Evolutionary conservation across 352 stramenopile species (phyloP).

Genomic region (Phytophthora fragariaefolia): DNA sequence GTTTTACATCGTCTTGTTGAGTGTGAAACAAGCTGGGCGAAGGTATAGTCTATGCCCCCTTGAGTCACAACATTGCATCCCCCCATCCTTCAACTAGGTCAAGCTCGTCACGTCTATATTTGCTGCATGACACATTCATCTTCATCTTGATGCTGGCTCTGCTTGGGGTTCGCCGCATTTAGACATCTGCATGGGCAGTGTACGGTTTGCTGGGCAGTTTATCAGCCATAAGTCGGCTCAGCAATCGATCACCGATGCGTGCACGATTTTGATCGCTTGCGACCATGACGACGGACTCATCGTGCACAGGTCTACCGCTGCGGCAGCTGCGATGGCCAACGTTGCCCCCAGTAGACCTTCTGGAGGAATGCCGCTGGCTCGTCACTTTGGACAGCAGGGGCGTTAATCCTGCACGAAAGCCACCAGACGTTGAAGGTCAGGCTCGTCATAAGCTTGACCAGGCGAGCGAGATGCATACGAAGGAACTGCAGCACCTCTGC

Average conservation of each 20-base stretch:
- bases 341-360: slow-evolving; percentile 45
- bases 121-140: slow-evolving; percentile 21
- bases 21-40: slow-evolving; percentile 23
- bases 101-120: slow-evolving; percentile 32
- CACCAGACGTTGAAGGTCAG: slow-evolving; percentile 11
- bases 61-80: slow-evolving; percentile 15
- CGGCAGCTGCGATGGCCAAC: slow-evolving; percentile 45
- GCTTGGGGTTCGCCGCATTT: slow-evolving; percentile 29
- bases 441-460: slow-evolving; percentile 4
- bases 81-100: slow-evolving; percentile 30
- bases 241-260: slow-evolving; percentile 19
- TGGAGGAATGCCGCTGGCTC: slow-evolving; percentile 53
- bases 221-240: neutral
- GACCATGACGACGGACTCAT: slow-evolving; percentile 15
- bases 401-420: slow-evolving; percentile 15
- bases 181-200: slow-evolving; percentile 20
- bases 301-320: slow-evolving; percentile 24
- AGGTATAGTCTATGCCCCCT: slow-evolving; percentile 20
- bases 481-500: slow-evolving; percentile 15
- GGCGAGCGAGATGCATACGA: slow-evolving; percentile 9
- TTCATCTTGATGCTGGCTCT: slow-evolving; percentile 27
- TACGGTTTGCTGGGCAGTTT: slow-evolving; percentile 17
- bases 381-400: slow-evolving; percentile 28
- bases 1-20: slow-evolving; percentile 33
- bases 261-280: slow-evolving; percentile 20